Evolutionary conservation across 1,139 yeast species (phyloP).

Genomic region (Taphrina betulina): DNA sequence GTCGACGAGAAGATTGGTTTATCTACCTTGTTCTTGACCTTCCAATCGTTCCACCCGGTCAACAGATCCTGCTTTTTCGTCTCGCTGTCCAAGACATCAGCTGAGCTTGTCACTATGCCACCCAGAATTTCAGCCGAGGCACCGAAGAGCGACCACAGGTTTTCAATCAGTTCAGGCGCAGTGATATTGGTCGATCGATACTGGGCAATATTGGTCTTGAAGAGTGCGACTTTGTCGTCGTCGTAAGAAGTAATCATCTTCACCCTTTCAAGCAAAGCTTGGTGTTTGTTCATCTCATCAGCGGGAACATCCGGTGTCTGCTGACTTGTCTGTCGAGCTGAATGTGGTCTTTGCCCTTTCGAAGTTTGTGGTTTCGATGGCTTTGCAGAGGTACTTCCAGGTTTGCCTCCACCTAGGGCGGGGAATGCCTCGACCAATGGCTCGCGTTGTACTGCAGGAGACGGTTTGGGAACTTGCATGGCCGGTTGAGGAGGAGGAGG

Average conservation of each 20-base stretch:
- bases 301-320: background rate
- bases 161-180: conserved; percentile 31
- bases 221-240: conserved; percentile 26
- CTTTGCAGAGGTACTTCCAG: background rate
- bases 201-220: conserved; percentile 25
- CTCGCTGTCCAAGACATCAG: conserved; percentile 31
- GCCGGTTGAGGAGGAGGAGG: conserved; percentile 21
- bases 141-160: conserved; percentile 16
- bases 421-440: conserved; percentile 28
- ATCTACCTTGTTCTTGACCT: conserved; percentile 18
- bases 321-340: background rate
- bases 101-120: conserved; percentile 23
- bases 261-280: conserved; percentile 15
- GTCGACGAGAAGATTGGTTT: background rate
- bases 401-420: conserved; percentile 24
- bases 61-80: conserved; percentile 31
- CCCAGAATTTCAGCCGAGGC: conserved; percentile 26
- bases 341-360: background rate
- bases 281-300: conserved; percentile 19
- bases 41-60: conserved; percentile 36
- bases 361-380: background rate
- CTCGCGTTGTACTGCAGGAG: conserved; percentile 14
- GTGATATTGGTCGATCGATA: conserved; percentile 26
- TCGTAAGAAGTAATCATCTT: conserved; percentile 19
- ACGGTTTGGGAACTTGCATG: conserved; percentile 24